Evolutionary conservation across 805 yeast genomes (phyloP).

Genomic region (Candida pseudoglaebosa): DNA sequence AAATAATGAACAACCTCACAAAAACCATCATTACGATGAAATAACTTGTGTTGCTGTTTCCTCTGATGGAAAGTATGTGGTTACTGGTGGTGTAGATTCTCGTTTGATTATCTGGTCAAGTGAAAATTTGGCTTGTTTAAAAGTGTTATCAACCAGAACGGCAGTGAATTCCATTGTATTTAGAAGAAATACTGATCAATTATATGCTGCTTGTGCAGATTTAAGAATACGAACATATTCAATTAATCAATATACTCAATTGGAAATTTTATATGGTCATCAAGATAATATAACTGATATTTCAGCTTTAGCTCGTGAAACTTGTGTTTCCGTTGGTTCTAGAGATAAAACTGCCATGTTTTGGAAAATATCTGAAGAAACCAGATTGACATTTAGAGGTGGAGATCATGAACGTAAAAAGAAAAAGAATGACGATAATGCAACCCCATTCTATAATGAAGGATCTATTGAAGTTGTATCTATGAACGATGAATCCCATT

Average conservation of each 20-base stretch:
- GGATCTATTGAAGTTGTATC: conserved; percentile 88
- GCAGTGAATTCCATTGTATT: conserved; percentile 70
- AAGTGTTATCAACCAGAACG: conserved; percentile 75
- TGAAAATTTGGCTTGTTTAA: conserved; percentile 69
- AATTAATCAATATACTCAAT: conserved; percentile 78
- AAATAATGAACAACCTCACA: conserved; percentile 43
- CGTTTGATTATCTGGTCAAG: conserved; percentile 82
- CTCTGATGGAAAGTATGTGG: conserved; percentile 83
- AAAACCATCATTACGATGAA: conserved; percentile 73
- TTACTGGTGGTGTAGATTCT: conserved; percentile 86
- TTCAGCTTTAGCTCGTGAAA: conserved; percentile 75
- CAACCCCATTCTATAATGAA: conserved; percentile 50
- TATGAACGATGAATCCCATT: conserved; percentile 89
- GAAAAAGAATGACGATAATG: conserved; percentile 19
- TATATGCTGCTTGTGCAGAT: conserved; percentile 92
- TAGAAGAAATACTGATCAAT: conserved; percentile 75
- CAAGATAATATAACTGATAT: conserved; percentile 86
- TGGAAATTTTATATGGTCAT: conserved; percentile 92
- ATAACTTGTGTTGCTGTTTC: conserved; percentile 77
- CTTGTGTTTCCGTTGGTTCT: conserved; percentile 94
- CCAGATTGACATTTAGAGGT: conserved; percentile 88
- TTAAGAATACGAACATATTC: conserved; percentile 84
- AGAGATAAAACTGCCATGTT: conserved; percentile 93
- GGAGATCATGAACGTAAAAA: conserved; percentile 59
- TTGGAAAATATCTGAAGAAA: conserved; percentile 96